Base-by-base conservation (phyloP, 2,329 filamentous ascomycete species). In the Xylaria hypoxylon region DNA sequence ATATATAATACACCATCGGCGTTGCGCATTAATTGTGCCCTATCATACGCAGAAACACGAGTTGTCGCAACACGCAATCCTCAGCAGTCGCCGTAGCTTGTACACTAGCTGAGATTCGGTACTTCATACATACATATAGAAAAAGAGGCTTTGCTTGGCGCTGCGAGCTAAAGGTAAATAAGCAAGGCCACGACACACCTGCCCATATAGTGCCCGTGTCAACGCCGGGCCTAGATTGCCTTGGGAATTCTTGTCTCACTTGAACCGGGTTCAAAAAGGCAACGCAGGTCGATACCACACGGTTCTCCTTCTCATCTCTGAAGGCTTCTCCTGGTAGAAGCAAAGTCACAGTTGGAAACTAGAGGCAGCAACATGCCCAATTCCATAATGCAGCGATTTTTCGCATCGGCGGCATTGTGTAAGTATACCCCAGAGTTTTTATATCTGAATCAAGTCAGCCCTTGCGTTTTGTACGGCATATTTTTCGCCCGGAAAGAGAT, bases 331-430 rank as follows among this genome's bases (percentile, higher is more conserved):
- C 15, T 17, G 10, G n/a, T 2, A 26, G 38, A 57, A 42, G 13
- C 19, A 60, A 24, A 28, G n/a, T 13, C 15, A 47, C n/a, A 50
- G 13, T 22, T 1, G 10, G 13, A 38, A 13, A 38, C 5, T 5
- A 52, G 47, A 57, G 35, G 10, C 17, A 59, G 10, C 15, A 44
- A 22, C 11, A 59, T 53, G 53, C 17, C 15, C 17, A 28, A 3
- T 56, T 38, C 38, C 3, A 60, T 7, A 45, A 70, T 70, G 68
- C 59, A 64, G 28, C 31, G 22, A 62, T 19, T 61, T 28, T 38
- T 64, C 5, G 13, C 26, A 2, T 61, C 68, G 22, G 62, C 62
- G 62, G 68, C 50, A 40, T 62, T 70, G 56, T 65, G 68, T 70
- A 64, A 70, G 68, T 66, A 48, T 38, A 11, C 19, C 28, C 22